These are phyloP conservation scores for Xylogone sp. DNA, from an alignment of 2,329 filamentous ascomycete genomes.

Conservation along the genomic window DNA sequence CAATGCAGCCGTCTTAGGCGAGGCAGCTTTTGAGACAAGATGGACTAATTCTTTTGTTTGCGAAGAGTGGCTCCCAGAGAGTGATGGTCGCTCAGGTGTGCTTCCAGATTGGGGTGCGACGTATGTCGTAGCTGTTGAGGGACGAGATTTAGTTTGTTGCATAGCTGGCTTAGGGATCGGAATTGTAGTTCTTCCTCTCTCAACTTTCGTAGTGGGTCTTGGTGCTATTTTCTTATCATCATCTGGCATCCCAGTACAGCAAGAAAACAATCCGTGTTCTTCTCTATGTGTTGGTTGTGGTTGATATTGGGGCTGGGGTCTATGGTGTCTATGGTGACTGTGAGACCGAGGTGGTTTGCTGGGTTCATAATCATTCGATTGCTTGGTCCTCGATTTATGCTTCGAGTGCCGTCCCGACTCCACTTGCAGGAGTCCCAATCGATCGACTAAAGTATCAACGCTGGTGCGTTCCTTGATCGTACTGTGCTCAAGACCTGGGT, in stretches of 20 bases:
- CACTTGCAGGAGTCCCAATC: slow-evolving; percentile 71
- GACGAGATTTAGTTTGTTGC: slow-evolving; percentile 7
- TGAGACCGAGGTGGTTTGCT: slow-evolving; percentile 15
- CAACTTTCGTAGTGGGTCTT: slow-evolving; percentile 16
- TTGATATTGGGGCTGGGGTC: too few species aligned
- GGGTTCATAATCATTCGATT: not conserved
- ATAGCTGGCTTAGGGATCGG: slow-evolving; percentile 4
- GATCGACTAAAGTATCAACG: slow-evolving; percentile 80
- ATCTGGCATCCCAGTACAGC: slow-evolving; percentile 25
- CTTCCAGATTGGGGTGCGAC: slow-evolving; percentile 6
- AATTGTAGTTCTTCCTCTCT: slow-evolving; percentile 9
- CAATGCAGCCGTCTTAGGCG: slow-evolving; percentile 63
- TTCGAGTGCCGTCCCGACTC: slow-evolving; percentile 29
- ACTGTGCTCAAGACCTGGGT: slow-evolving; percentile 36
- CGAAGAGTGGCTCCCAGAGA: slow-evolving; percentile 24
- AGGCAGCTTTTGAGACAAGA: slow-evolving; percentile 65
- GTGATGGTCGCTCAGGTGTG: slow-evolving; percentile 17
- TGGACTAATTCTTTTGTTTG: slow-evolving; percentile 48
- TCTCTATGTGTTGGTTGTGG: slow-evolving; percentile 16
- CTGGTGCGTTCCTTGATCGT: slow-evolving; percentile 66
- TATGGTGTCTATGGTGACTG: not conserved
- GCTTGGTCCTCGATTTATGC: slow-evolving; percentile 7
- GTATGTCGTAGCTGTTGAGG: slow-evolving; percentile 2
- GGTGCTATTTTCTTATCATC: slow-evolving; percentile 14
- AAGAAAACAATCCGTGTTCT: slow-evolving; percentile 17